Evolutionary conservation across 345 rosid species (phyloP).

Genomic region (Trapa incisa): DNA sequence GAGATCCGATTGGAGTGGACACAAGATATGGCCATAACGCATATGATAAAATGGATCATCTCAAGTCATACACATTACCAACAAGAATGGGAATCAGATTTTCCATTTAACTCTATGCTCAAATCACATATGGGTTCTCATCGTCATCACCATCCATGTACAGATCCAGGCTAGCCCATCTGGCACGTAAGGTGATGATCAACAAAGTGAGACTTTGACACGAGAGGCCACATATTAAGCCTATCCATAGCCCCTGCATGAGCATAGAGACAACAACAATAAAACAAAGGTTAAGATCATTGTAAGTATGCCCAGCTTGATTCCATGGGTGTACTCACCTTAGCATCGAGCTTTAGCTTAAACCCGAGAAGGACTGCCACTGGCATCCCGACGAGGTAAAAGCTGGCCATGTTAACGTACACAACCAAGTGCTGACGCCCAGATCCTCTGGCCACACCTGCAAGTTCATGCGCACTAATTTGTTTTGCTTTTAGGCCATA

Average conservation of each 20-base stretch:
- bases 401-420: constrained; percentile 38
- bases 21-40: too few species aligned
- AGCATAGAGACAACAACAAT: not conserved
- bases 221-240: constrained; percentile 48
- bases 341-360: constrained; percentile 31
- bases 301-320: too few species aligned
- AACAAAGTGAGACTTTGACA: constrained; percentile 32
- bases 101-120: not conserved
- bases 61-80: too few species aligned
- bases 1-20: not conserved
- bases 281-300: not conserved
- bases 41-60: too few species aligned
- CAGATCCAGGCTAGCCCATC: constrained; percentile 35
- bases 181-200: constrained; percentile 29
- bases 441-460: constrained; percentile 47
- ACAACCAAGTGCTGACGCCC: constrained; percentile 64
- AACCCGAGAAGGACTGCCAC: constrained; percentile 39
- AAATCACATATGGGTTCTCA: not conserved
- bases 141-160: not conserved
- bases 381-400: constrained; percentile 40
- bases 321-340: constrained; percentile 19
- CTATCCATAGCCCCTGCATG: constrained; percentile 64
- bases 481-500: too few species aligned
- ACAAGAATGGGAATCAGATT: too few species aligned
- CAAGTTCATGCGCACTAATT: too few species aligned